Evolutionary conservation across 2,329 filamentous ascomycete genomes (phyloP).

Genomic region (Didymella arachidicola): DNA sequence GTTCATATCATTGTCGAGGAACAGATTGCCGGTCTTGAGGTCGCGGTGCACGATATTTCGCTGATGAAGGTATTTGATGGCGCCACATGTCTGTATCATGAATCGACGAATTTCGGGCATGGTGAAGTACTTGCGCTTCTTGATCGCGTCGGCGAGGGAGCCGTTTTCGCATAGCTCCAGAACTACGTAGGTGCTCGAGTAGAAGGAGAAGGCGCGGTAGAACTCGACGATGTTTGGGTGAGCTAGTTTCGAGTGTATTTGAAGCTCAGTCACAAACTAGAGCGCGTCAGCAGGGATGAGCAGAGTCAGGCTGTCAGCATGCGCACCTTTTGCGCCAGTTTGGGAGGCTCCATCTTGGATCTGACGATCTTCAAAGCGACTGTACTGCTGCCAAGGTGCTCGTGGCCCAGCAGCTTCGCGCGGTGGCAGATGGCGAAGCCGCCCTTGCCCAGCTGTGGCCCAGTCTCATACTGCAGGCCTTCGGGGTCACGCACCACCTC

Average conservation of each 20-base stretch:
- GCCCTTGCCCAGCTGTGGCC: slow-evolving; percentile 78
- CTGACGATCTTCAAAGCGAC: slow-evolving; percentile 85
- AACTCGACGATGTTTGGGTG: slow-evolving; percentile 97
- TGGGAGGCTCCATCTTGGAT: slow-evolving; percentile 77
- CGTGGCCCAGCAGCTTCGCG: slow-evolving; percentile 67
- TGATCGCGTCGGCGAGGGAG: slow-evolving; percentile 97
- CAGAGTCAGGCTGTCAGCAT: not conserved
- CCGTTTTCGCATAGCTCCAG: slow-evolving; percentile 95
- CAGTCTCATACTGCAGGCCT: slow-evolving; percentile 76
- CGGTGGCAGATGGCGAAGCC: slow-evolving; percentile 85
- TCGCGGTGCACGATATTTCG: slow-evolving; percentile 97
- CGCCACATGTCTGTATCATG: slow-evolving; percentile 91
- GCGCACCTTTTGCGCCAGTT: slow-evolving; percentile 83
- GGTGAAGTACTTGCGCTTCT: slow-evolving; percentile 86
- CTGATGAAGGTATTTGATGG: slow-evolving; percentile 96
- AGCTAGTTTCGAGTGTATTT: slow-evolving; percentile 97
- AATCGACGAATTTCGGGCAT: slow-evolving; percentile 95
- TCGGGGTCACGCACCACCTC: slow-evolving; percentile 71
- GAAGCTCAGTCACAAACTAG: slow-evolving; percentile 80
- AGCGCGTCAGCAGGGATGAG: slow-evolving; percentile 32
- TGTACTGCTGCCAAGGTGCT: slow-evolving; percentile 66
- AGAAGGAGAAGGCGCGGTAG: slow-evolving; percentile 89
- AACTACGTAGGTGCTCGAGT: slow-evolving; percentile 89
- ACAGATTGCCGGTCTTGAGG: slow-evolving; percentile 97
- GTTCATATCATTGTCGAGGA: slow-evolving; percentile 93